Evolutionary conservation across 169 alveolate species (phyloP), one percentile per base, ranked within the genome.

Genomic region (Eimeria necatrix): DNA sequence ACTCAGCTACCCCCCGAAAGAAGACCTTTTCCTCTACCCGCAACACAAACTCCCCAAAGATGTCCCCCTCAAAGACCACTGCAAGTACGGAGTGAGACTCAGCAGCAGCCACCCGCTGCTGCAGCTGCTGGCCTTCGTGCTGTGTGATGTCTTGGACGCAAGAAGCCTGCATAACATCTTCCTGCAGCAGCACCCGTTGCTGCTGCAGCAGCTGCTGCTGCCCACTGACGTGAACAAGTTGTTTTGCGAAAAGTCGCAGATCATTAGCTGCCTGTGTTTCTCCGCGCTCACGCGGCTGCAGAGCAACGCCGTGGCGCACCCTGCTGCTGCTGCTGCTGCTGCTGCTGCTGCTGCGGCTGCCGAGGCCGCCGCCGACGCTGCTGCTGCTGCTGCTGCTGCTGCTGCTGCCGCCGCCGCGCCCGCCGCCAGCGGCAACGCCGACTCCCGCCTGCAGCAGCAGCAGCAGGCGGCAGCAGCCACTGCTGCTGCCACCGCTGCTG

Each of bases 201-300:
- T 41, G 59, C 89, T 89, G 74, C 94, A 81, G 70, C 46, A 16
- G 80, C 94, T 89, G 88, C 89, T 70, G 32, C 87, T 89, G 87
- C 94, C 94, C 41, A 89, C 94, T 2, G 94, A 74, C 46, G 81
- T 89, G 14, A 48, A 60, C 87, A 22, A 48, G 2, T 56, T 89
- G 60, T 89, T 89, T 89, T 71, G 76, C 24, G 94, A 89, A 51
- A 73, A 73, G 49, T 56, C 81, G 10, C 94, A 89, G 76, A 89
- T 71, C 60, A 89, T 89, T 61, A 89, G 94, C 51, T 89, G 94
- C 20, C 87, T 89, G n/a, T 89, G 94, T 78, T 89, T 89, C 59
- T 89, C 94, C 53, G 94, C 89, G 4, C 76, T 89, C 60, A 89
- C 94, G 3, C 48, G 76, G 61, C 24, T 89, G 87, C 81, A 71